Percentiles rank a stretch among this genome's conserved stretches.
phyloP scores from a whole-genome alignment of 2,329 filamentous ascomycete species.

The Pseudogymnoascus sp. region DNA sequence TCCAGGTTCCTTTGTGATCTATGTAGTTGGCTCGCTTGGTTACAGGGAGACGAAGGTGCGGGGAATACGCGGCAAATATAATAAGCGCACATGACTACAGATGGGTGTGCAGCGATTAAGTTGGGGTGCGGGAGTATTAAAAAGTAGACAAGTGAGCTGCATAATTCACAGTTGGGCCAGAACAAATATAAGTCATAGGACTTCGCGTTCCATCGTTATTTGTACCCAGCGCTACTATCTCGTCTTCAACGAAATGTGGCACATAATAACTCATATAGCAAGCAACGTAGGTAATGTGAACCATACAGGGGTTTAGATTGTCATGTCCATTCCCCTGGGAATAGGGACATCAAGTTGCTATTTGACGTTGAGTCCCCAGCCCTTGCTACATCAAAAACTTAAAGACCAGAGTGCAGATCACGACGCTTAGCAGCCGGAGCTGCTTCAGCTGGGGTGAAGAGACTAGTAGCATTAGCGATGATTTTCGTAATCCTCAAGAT shows the following conservation, averaged over 20 bases:
- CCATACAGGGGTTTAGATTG: not conserved
- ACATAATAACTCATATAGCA: not conserved
- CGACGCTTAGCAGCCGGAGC: not conserved
- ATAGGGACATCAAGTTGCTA: not conserved
- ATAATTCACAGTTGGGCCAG: too few species aligned
- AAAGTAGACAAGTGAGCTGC: too few species aligned
- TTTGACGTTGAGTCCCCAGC: not conserved
- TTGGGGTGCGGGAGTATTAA: too few species aligned
- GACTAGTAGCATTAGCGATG: constrained; percentile 11
- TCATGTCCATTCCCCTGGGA: not conserved
- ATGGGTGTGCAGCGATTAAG: too few species aligned
- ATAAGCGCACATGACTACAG: too few species aligned
- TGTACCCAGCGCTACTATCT: not conserved
- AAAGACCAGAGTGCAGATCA: not conserved
- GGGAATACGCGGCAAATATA: too few species aligned
- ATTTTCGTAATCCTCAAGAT: constrained; percentile 10
- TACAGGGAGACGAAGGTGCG: too few species aligned
- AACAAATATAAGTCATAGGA: too few species aligned
- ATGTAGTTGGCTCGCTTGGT: too few species aligned
- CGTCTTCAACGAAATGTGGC: not conserved
- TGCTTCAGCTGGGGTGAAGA: constrained; percentile 11
- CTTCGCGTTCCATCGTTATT: not conserved
- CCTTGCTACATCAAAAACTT: not conserved
- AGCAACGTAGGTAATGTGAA: not conserved
- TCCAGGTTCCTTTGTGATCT: too few species aligned